Evolutionary conservation across 108 stramenopile species (phyloP), one percentile per base, ranked within the genome.

Genomic region (Aureococcus anophagefferens): DNA sequence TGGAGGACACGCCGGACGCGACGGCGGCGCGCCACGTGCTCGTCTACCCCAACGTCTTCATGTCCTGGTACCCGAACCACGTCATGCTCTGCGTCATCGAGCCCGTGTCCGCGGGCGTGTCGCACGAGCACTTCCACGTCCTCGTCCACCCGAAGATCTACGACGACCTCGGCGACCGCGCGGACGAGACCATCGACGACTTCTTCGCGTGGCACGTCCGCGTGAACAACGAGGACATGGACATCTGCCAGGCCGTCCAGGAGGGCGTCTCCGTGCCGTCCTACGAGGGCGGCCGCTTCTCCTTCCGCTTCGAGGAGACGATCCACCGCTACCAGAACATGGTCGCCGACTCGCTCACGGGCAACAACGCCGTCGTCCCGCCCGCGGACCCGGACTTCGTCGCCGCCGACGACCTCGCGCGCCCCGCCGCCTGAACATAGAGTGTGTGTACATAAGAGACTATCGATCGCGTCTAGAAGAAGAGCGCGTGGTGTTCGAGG

Each of bases 291-390:
- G 69, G 69, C 69, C 69, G 69, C 46, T 44, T 69, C 33, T 69
- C 69, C 46, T 69, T 69, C 69, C 69, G 69, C 69, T 69, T 69
- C 46, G 69, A 69, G 69, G 69, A 69, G 69, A 69, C 69, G 45
- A 69, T 69, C 46, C 69, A 69, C 69, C 44, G 69, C 46, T 69
- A 51, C 69, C 69, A 69, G 46, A 69, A 69, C 69, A 69, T 69
- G 69, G 45, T 69, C 5, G 51, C 51, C 28, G 69, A 69, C 69
- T 46, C 46, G 45, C 46, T 69, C 45, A 32, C 33, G 21, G 69
- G 69, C 69, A 30, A 69, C 69, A 29, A n/a, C 11, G 69, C 45
- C 69, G 45, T 44, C 69, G 29, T 69, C 69, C 69, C 69, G n/a
- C n/a, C n/a, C n/a, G n/a, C n/a, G n/a, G n/a, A n/a, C n/a, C n/a